Conservation (phyloP, 1,284 basidiomycete species). For the Anthracocystis walkeri region DNA sequence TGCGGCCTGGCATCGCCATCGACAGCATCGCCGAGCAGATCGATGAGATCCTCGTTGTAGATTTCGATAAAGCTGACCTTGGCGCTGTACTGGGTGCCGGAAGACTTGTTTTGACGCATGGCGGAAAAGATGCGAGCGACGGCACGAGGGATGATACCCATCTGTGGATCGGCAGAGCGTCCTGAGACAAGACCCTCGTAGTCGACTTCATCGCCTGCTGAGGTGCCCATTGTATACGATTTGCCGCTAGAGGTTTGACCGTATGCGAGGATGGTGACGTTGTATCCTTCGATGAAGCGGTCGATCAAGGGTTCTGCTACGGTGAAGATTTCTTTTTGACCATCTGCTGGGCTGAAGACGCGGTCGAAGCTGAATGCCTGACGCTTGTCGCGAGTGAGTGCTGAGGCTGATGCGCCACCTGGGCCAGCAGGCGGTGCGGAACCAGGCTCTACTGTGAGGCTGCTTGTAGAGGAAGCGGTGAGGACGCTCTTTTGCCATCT, state of each 20-base stretch:
- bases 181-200: conserved; percentile 60
- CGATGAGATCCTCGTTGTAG: conserved; percentile 82
- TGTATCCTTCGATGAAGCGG: conserved; percentile 93
- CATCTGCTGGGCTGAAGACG: conserved; percentile 84
- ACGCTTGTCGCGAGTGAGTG: conserved; percentile 74
- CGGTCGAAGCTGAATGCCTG: conserved; percentile 93
- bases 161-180: conserved; percentile 51
- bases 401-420: conserved; percentile 71
- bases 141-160: conserved; percentile 92
- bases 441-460: conserved; percentile 57
- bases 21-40: conserved; percentile 63
- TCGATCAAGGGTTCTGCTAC: conserved; percentile 87
- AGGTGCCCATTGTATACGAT: conserved; percentile 87
- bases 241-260: conserved; percentile 98
- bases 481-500: conserved; percentile 92
- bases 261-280: conserved; percentile 97
- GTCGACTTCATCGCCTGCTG: conserved; percentile 51
- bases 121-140: conserved; percentile 89
- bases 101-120: conserved; percentile 73
- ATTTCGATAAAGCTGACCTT: conserved; percentile 79
- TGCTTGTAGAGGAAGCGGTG: conserved; percentile 72
- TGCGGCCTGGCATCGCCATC: conserved; percentile 74
- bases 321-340: conserved; percentile 85
- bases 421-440: conserved; percentile 43
- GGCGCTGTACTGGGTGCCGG: conserved; percentile 65